Conservation (phyloP, 805 yeast species). For the Wickerhamomyces rabaulensis region DNA sequence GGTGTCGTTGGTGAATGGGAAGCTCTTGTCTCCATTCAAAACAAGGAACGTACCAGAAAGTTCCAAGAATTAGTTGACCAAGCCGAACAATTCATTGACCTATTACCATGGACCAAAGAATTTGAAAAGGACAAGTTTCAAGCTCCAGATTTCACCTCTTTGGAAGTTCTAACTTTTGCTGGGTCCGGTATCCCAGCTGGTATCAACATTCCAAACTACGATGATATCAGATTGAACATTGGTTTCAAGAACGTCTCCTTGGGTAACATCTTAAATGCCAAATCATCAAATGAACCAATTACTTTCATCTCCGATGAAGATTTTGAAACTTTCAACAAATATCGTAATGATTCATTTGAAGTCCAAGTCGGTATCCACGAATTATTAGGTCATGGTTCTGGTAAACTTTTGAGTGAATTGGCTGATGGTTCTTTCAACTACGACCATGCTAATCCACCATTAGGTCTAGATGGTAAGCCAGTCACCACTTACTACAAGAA, state of each 20-base stretch:
- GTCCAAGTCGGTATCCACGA: conserved; percentile 94
- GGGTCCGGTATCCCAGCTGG: conserved; percentile 93
- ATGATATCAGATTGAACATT: conserved; percentile 74
- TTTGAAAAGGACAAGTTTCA: conserved; percentile 83
- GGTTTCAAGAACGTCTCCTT: conserved; percentile 89
- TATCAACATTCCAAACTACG: conserved; percentile 88
- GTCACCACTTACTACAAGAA: conserved; percentile 65
- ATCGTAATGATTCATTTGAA: conserved; percentile 79
- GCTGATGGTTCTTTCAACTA: conserved; percentile 66
- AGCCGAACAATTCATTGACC: conserved; percentile 58
- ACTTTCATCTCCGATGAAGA: conserved; percentile 56
- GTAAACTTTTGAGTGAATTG: conserved; percentile 64
- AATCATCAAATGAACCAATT: conserved; percentile 61
- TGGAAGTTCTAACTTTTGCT: conserved; percentile 85
- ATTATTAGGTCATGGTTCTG: conserved; percentile 87
- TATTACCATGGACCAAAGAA: conserved; percentile 72
- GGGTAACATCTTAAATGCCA: conserved; percentile 79
- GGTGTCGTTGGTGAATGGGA: conserved; percentile 95
- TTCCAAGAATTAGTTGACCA: conserved; percentile 62
- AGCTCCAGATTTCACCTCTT: conserved; percentile 89
- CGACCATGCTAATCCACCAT: conserved; percentile 57
- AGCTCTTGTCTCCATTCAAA: conserved; percentile 85
- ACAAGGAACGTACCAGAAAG: conserved; percentile 79
- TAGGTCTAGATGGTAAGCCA: conserved; percentile 55
- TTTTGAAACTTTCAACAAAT: conserved; percentile 56